phyloP scores from a whole-genome alignment of 2,329 filamentous ascomycete genomes.

The Aspergillus ibericus region DNA sequence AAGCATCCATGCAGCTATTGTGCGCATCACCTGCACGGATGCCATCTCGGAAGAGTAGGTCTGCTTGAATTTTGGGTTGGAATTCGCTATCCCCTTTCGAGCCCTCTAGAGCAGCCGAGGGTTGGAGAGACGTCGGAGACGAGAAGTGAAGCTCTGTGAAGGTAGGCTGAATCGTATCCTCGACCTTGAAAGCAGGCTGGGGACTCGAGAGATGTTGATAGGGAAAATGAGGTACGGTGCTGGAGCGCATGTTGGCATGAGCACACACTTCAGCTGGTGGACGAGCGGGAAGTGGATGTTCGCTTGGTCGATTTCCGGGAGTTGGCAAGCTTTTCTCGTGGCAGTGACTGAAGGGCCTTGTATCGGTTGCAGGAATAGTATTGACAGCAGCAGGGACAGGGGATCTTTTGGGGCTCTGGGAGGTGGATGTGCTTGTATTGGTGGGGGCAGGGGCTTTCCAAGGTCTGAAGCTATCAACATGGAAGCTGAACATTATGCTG shows the following conservation, averaged over 20 bases:
- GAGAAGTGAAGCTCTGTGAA: neutral
- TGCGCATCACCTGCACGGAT: neutral
- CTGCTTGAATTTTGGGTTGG: neutral
- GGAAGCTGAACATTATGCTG: neutral
- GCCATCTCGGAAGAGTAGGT: neutral
- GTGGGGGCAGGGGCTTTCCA: neutral
- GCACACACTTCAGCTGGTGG: neutral
- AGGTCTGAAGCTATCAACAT: neutral
- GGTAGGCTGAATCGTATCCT: neutral
- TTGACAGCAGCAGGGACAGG: neutral
- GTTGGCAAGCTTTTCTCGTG: neutral
- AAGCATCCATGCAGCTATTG: neutral
- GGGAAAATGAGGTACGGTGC: neutral
- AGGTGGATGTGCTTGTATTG: neutral
- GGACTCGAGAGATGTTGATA: neutral
- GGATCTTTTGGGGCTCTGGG: neutral
- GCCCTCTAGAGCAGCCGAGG: neutral
- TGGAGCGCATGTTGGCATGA: neutral
- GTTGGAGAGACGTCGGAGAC: neutral
- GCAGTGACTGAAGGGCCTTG: no score
- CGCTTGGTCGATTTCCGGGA: neutral
- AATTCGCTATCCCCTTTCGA: neutral
- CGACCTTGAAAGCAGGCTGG: neutral
- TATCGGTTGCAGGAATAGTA: neutral
- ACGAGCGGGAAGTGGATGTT: neutral